A percentile compares a stretch with the other conserved stretches of the same genome.
These are phyloP conservation scores for Nannizzia gypsea DNA, from an alignment of 2,329 filamentous ascomycete genomes.

Conservation along the genomic window DNA sequence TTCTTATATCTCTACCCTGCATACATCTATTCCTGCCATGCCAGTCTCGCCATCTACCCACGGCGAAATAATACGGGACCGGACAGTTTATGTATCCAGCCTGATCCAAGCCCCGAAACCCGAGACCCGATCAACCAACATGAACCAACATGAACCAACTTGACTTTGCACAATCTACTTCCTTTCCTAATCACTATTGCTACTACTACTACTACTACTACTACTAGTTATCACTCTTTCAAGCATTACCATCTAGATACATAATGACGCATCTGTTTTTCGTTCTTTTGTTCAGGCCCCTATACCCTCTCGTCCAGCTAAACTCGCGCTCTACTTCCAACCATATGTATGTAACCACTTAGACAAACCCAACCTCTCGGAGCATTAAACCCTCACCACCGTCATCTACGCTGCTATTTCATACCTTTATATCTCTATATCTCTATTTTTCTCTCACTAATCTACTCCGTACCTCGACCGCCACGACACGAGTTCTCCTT, in stretches of 20 bases:
- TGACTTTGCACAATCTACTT: background rate
- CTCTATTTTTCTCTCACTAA: no score
- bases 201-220: no score
- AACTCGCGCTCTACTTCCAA: background rate
- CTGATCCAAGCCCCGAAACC: background rate
- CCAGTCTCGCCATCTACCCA: background rate
- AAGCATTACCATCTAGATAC: slow-evolving; percentile 4
- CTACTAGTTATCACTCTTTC: background rate
- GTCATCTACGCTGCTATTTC: no score
- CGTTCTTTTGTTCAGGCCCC: background rate
- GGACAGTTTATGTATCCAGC: background rate
- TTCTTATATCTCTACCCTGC: background rate
- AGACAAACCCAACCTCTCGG: background rate
- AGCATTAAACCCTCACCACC: background rate
- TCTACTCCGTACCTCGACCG: no score
- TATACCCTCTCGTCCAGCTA: background rate
- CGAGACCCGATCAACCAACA: background rate
- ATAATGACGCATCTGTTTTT: slow-evolving; percentile 4
- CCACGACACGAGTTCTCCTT: no score
- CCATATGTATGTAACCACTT: background rate
- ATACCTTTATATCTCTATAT: no score
- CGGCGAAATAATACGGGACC: background rate
- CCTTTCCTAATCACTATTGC: background rate
- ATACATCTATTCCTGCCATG: background rate
- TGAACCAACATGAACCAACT: background rate